Base-by-base conservation (phyloP, 139 green algal species). In the Axilococcus clingmanii region DNA sequence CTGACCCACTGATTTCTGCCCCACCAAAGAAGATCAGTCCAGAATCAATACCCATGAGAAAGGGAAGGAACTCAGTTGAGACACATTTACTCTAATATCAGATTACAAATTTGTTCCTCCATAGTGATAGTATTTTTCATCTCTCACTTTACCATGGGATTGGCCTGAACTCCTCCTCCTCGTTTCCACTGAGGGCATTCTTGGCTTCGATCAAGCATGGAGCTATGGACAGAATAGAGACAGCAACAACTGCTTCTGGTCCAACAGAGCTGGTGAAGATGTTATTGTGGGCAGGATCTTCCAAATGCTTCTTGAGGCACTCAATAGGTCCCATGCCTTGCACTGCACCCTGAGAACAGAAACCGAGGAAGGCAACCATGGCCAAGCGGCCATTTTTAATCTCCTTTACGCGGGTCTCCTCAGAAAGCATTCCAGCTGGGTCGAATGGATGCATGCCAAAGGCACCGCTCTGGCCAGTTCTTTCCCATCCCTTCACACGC, bases 381-480 rank as follows among this genome's bases (percentile, higher is more conserved):
- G 77, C 74, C 32, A 81, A 64, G 48, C 52, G 57, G 45, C 82
- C 89, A 70, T 97, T 97, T 82, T 97, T 97, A 56, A 97, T 57
- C 82, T 97, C 90, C 82, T 92, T 94, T 27, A 88, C 50, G 37
- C 72, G 68, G 59, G 82, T 95, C 47, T 82, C 68, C n/a, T 75
- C 52, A 55, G 46, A 69, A 40, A 63, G 52, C 61, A 71, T 51
- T 50, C 43, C 36, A 16, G 48, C 15, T 40, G 69, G 69, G 69
- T 77, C 69, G 25, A 71, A 70, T 54, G 52, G 52, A 14, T 52
- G 34, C 7, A 63, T 44, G 34, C 41, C 41, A 40, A 59, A 41
- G 35, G 61, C 50, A 45, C 68, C 68, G 5, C 49, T 55, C 40
- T 75, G 74, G 60, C 84, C 84, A 25, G 82, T 86, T 69, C 86